A percentile compares a stretch with the other conserved stretches of the same genome.
Conservation (phyloP, 208 protist genomes). For the Acanthamoeba pearcei region DNA sequence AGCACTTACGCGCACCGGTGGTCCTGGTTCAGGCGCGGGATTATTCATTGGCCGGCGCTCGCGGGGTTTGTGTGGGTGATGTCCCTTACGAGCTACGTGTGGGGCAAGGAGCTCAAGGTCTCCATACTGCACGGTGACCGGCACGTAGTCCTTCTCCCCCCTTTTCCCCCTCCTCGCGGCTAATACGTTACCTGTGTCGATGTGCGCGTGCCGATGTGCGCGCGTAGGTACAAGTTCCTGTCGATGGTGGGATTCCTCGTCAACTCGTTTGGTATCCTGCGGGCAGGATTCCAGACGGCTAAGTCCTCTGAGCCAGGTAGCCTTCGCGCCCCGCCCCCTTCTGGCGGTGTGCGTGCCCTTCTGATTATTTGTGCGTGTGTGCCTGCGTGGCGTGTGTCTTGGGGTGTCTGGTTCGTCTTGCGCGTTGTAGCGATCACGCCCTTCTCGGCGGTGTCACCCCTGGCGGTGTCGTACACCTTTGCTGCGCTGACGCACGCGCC, state of each 20-base stretch:
- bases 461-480: slow-evolving; percentile 58
- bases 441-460: slow-evolving; percentile 32
- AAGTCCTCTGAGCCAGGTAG: slow-evolving; percentile 34
- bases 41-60: slow-evolving; percentile 34
- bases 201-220: background rate
- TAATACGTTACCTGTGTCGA: background rate
- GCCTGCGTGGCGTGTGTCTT: background rate
- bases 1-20: too few species aligned
- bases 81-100: slow-evolving; percentile 31
- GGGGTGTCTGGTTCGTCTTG: background rate
- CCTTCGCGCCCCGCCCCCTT: too few species aligned
- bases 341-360: background rate
- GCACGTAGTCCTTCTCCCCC: background rate
- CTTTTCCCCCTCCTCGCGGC: background rate
- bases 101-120: slow-evolving; percentile 56
- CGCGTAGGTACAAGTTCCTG: slow-evolving; percentile 56
- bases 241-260: slow-evolving; percentile 63
- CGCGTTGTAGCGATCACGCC: slow-evolving; percentile 19
- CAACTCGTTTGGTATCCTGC: slow-evolving; percentile 68
- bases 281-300: slow-evolving; percentile 52
- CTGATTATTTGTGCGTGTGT: too few species aligned
- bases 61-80: slow-evolving; percentile 24
- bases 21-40: background rate
- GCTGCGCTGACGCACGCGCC: slow-evolving; percentile 42
- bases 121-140: slow-evolving; percentile 25